phyloP scores from a whole-genome alignment of 2,329 filamentous ascomycete species.

The Cryphonectria carpinicola region DNA sequence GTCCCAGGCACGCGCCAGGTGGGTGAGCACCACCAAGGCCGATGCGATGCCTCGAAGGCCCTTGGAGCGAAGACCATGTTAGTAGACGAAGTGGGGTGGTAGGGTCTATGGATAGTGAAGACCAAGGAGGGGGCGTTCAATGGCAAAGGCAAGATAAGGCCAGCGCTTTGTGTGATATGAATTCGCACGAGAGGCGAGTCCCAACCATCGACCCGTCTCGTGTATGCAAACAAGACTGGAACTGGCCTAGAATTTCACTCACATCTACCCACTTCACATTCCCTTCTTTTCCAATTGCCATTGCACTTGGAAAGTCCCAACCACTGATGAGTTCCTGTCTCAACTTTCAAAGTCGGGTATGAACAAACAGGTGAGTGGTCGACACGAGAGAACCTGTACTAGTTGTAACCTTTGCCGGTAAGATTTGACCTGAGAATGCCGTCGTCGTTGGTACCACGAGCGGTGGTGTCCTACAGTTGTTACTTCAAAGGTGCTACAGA shows the following conservation, averaged over 20 bases:
- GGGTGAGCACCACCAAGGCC: slow-evolving; percentile 57
- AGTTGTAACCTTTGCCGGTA: background rate
- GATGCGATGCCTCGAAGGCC: slow-evolving; percentile 61
- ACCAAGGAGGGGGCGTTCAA: background rate
- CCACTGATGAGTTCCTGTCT: background rate
- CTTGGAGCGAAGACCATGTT: slow-evolving; percentile 37
- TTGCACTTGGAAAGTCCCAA: slow-evolving; percentile 30
- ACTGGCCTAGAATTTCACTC: slow-evolving; percentile 36
- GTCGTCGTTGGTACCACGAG: background rate
- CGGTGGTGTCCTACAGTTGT: background rate
- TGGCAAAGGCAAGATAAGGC: background rate
- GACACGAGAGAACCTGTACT: background rate
- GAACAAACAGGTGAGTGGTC: background rate
- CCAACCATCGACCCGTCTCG: background rate
- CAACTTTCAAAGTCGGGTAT: background rate
- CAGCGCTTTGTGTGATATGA: background rate
- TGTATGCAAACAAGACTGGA: background rate
- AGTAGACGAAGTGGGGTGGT: background rate
- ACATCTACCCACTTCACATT: slow-evolving; percentile 66
- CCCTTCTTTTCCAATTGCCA: slow-evolving; percentile 49
- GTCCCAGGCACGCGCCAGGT: slow-evolving; percentile 56
- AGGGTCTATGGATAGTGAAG: background rate
- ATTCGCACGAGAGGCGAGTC: background rate
- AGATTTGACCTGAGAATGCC: background rate
- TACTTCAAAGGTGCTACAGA: background rate